These are phyloP conservation scores for Rhizophora mangle DNA, from an alignment of 345 rosid genomes.

Conservation along the genomic window DNA sequence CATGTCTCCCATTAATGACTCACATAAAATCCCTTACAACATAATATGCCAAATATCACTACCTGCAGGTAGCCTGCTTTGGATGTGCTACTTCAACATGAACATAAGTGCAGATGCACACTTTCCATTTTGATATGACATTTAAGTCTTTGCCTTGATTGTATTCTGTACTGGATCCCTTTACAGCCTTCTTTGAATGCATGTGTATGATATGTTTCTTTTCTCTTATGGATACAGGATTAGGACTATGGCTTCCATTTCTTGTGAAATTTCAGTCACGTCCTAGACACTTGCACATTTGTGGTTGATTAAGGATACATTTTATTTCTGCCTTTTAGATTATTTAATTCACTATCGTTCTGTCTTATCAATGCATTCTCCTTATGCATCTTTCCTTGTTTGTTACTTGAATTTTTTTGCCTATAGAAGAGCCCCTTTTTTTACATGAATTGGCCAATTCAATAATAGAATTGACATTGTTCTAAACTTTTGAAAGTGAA, in stretches of 20 bases:
- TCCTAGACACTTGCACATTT: background rate
- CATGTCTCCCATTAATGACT: background rate
- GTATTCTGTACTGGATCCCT: no score
- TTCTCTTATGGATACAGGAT: no score
- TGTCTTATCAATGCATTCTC: background rate
- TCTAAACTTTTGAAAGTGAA: constrained; percentile 28
- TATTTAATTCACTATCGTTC: background rate
- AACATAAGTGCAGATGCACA: background rate
- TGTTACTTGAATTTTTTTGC: constrained; percentile 1
- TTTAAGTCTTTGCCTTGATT: background rate
- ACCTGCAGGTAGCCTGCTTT: background rate
- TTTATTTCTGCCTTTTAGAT: background rate
- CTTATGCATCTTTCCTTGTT: constrained; percentile 1
- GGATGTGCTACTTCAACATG: background rate
- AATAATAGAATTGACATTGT: constrained; percentile 1
- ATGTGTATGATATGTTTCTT: no score
- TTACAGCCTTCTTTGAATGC: no score
- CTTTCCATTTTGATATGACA: background rate
- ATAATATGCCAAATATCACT: background rate
- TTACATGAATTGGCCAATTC: constrained; percentile 14
- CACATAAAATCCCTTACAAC: background rate
- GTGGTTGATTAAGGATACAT: background rate
- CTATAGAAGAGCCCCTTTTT: constrained; percentile 1
- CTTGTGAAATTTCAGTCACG: no score
- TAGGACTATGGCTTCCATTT: no score